These are phyloP conservation scores for Boletus mariae DNA, from an alignment of 1,284 basidiomycete species.

Conservation along the genomic window DNA sequence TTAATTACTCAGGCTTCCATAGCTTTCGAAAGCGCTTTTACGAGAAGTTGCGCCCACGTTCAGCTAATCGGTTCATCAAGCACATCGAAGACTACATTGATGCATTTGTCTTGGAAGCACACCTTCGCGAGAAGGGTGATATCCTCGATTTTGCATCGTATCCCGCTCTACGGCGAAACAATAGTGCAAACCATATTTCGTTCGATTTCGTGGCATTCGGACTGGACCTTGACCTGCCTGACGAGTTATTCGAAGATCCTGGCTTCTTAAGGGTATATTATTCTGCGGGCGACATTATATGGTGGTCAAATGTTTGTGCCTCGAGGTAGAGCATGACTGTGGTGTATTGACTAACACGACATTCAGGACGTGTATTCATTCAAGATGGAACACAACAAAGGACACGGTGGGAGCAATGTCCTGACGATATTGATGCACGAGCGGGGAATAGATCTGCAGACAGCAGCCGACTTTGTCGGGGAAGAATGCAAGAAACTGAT, in stretches of 20 bases:
- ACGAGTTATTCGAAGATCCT: conserved; percentile 55
- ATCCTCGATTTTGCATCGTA: conserved; percentile 53
- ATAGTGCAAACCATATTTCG: conserved; percentile 62
- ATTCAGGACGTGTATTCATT: conserved; percentile 67
- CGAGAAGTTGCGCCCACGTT: conserved; percentile 42
- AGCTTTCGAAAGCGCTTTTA: conserved; percentile 53
- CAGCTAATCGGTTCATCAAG: conserved; percentile 46
- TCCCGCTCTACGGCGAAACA: conserved; percentile 57
- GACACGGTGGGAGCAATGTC: conserved; percentile 63
- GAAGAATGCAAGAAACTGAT: conserved; percentile 49
- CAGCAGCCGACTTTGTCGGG: conserved; percentile 57
- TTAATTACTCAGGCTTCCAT: background rate
- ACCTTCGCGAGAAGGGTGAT: conserved; percentile 52
- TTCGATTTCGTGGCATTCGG: conserved; percentile 61
- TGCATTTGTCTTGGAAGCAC: conserved; percentile 55
- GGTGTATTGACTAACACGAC: conserved; percentile 4
- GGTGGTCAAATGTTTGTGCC: conserved; percentile 57
- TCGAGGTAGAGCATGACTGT: background rate
- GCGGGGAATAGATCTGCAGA: conserved; percentile 49
- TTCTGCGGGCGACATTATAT: conserved; percentile 62
- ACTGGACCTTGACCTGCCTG: conserved; percentile 58
- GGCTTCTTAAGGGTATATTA: conserved; percentile 53
- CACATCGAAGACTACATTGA: conserved; percentile 56
- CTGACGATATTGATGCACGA: conserved; percentile 64
- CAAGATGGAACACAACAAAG: conserved; percentile 69